A percentile compares a stretch with the other conserved stretches of the same genome.
Conservation (phyloP, 2,329 filamentous ascomycete genomes). For the Xylaria multiplex region DNA sequence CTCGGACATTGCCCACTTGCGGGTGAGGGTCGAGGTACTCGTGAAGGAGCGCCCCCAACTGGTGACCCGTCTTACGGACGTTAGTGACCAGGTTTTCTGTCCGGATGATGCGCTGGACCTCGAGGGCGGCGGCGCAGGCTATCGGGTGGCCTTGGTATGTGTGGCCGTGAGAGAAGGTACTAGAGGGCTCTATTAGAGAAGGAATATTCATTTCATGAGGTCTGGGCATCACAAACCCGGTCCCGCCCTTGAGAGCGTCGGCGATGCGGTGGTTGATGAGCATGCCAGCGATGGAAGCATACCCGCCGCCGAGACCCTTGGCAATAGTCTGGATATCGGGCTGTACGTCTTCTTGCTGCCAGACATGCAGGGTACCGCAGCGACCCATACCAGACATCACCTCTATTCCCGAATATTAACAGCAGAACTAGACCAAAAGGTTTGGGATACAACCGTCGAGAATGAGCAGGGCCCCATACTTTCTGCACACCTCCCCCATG, state of each 20-base stretch:
- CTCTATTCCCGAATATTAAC: constrained; percentile 38
- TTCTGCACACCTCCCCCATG: constrained; percentile 70
- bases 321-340: constrained; percentile 72
- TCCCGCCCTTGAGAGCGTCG: constrained; percentile 45
- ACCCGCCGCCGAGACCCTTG: constrained; percentile 71
- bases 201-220: constrained; percentile 49
- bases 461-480: constrained; percentile 72
- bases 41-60: constrained; percentile 48
- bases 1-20: constrained; percentile 55
- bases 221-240: neutral
- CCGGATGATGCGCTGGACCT: constrained; percentile 53
- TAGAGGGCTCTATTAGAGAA: constrained; percentile 43
- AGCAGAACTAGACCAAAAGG: neutral
- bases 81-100: constrained; percentile 51
- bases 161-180: constrained; percentile 67
- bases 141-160: constrained; percentile 61
- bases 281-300: constrained; percentile 68
- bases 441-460: constrained; percentile 60
- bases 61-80: constrained; percentile 48
- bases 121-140: constrained; percentile 53
- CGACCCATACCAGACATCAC: constrained; percentile 68
- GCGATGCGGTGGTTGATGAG: constrained; percentile 62
- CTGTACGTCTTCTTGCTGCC: constrained; percentile 60
- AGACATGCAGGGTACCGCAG: constrained; percentile 62
- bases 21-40: constrained; percentile 48